Base-by-base conservation (phyloP, 2,329 filamentous ascomycete species). In the Metarhizium sp. region DNA sequence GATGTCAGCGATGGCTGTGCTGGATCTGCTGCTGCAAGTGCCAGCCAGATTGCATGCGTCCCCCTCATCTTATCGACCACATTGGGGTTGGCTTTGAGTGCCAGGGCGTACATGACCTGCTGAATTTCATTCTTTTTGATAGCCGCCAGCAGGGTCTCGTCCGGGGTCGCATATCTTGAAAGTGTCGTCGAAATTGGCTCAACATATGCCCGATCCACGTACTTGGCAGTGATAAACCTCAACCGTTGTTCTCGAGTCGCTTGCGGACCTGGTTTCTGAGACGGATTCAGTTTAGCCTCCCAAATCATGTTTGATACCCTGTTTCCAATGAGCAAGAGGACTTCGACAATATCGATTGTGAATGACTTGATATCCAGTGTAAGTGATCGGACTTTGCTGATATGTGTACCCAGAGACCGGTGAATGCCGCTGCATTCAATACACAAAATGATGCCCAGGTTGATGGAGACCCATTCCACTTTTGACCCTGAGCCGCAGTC, bases 401-500 rank as follows among this genome's bases (percentile, higher is more conserved):
- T 96, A 70, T 99, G 94, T 2, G 94, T 99, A 13, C 94, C 94
- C 3, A 99, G 79, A 1, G 92, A 97, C 46, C 94, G 85, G 71
- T 99, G 94, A 59, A 99, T 96, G 59, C 94, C 94, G 67, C 92
- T 96, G 73, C 94, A 99, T 71, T 99, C 92, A 67, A 96, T 96
- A 73, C 94, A 99, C 20, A 99, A 80, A 54, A 99, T 86, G 57
- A 99, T 96, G 49, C 90, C 94, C 4, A 99, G 79, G 65, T 99
- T 99, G 72, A 99, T 96, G 0, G 94, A 97, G 32, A 97, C 94
- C 94, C 94, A 99, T 71, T 99, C 94, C 25, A 96, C 92, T 74
- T 96, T 97, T 66, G 85, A 82, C 38, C 88, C 87, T 7, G 91
- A 95, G 11, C 90, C 89, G 67, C 94, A 99, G 69, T 99, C 94